Evolutionary conservation across 2,329 filamentous ascomycete genomes (phyloP), one percentile per base, ranked within the genome.

Genomic region (Claviceps spartinae): DNA sequence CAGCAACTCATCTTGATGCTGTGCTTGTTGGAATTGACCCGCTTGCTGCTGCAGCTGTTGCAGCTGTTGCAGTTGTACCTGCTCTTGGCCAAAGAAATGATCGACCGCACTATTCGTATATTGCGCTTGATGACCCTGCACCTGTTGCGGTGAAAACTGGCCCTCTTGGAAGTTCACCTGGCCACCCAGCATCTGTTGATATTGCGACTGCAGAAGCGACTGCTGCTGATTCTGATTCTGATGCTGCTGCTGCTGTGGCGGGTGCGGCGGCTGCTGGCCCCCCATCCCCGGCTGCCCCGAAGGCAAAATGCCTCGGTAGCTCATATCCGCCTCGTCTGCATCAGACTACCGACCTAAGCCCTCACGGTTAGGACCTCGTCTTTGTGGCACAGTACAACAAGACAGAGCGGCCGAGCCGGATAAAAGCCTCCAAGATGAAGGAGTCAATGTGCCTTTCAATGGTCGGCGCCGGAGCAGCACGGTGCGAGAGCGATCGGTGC

Each of bases 261-360:
- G 51, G 18, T 52, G 51, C 48, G 47, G 47, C 52, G 63, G 59
- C 51, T 62, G 58, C 18, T 36, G 47, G 58, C 60, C 61, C 57
- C 56, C 57, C 44, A 60, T 67, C 52, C 60, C 60, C 55, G 50
- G 48, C 52, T 59, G 60, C 56, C 61, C 61, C 52, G 61, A 53
- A 54, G 61, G 61, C 61, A 62, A 56, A 49, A 56, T 53, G 59
- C 62, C 62, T 56, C 61, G 59, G 61, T 65, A 68, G 59, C 62
- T 68, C 65, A 72, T 68, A 57, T 59, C 65, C 53, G 56, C 50
- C 54, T 55, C 43, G 45, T 55, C 56, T 50, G 56, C 56, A 56
- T 58, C 52, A 55, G 55, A 53, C 51, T 52, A 14, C 30, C 20
- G 18, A 11, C 9, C 26, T 16, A 14, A 37, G 34, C 34, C 22